These are phyloP conservation scores for Picea sitchensis DNA, from an alignment of 75 land plant genomes.

Conservation along the genomic window DNA sequence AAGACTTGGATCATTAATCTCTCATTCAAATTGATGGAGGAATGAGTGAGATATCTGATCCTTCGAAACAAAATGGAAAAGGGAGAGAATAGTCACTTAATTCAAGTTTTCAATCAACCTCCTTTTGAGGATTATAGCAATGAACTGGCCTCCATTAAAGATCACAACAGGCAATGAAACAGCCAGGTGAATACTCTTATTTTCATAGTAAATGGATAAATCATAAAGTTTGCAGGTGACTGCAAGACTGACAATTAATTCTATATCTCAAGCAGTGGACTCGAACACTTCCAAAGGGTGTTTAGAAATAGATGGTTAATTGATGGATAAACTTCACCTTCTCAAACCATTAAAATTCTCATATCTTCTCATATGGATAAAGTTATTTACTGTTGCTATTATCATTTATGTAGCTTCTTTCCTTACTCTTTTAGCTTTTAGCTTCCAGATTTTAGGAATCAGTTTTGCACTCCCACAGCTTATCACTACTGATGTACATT, in stretches of 20 bases:
- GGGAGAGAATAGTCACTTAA: neutral
- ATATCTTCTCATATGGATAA: neutral
- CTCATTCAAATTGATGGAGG: neutral
- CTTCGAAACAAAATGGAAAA: neutral
- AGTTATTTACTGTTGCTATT: too few relatives aligned
- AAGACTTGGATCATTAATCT: neutral
- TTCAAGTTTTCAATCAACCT: neutral
- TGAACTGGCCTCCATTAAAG: neutral
- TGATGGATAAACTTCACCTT: neutral
- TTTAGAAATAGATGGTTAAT: neutral
- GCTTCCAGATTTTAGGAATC: too few relatives aligned
- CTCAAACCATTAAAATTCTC: neutral
- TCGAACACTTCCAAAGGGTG: neutral
- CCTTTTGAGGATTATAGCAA: neutral
- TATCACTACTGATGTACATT: too few relatives aligned
- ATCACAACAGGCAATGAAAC: neutral
- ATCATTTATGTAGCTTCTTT: too few relatives aligned
- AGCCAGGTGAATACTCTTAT: neutral
- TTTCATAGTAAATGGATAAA: neutral
- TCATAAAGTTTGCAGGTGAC: neutral
- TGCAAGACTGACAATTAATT: neutral
- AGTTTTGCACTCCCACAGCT: too few relatives aligned
- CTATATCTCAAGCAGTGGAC: neutral
- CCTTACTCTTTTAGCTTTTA: too few relatives aligned
- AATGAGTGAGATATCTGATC: neutral